A percentile compares a stretch with the other conserved stretches of the same genome.
phyloP scores from a whole-genome alignment of 2,329 filamentous ascomycete genomes.

The Fusarium sp. region DNA sequence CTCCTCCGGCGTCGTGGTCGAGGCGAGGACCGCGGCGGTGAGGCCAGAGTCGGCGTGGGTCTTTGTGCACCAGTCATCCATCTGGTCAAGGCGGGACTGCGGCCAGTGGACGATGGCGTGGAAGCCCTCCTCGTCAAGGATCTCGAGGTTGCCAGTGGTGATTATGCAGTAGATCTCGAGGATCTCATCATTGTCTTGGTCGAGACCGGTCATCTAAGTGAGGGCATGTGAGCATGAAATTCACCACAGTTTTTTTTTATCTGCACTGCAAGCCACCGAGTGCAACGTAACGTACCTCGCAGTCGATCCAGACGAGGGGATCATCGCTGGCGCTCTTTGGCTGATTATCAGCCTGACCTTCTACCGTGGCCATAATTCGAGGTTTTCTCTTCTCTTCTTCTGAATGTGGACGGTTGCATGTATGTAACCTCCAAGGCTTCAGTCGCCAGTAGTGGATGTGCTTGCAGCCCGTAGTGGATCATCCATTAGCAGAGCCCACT shows the following conservation, averaged over 20 bases:
- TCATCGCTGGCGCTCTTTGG: constrained; percentile 56
- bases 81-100: constrained; percentile 76
- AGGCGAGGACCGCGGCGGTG: constrained; percentile 79
- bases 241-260: neutral
- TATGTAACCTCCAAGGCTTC: constrained; percentile 27
- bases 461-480: constrained; percentile 31
- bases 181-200: constrained; percentile 83
- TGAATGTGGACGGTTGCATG: constrained; percentile 13
- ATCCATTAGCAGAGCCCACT: constrained; percentile 5
- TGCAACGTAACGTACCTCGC: constrained; percentile 57
- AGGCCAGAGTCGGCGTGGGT: constrained; percentile 88
- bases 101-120: constrained; percentile 83
- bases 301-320: constrained; percentile 88
- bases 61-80: constrained; percentile 89
- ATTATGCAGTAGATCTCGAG: constrained; percentile 94
- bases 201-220: constrained; percentile 81
- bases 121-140: constrained; percentile 83
- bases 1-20: constrained; percentile 76
- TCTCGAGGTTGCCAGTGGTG: constrained; percentile 81
- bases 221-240: constrained; percentile 24
- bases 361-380: constrained; percentile 28
- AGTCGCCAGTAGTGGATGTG: neutral
- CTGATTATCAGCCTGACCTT: constrained; percentile 30
- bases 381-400: constrained; percentile 7
- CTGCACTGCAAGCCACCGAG: neutral